These are phyloP conservation scores for Craspedostauros australis DNA, from an alignment of 108 stramenopile species.

Conservation along the genomic window DNA sequence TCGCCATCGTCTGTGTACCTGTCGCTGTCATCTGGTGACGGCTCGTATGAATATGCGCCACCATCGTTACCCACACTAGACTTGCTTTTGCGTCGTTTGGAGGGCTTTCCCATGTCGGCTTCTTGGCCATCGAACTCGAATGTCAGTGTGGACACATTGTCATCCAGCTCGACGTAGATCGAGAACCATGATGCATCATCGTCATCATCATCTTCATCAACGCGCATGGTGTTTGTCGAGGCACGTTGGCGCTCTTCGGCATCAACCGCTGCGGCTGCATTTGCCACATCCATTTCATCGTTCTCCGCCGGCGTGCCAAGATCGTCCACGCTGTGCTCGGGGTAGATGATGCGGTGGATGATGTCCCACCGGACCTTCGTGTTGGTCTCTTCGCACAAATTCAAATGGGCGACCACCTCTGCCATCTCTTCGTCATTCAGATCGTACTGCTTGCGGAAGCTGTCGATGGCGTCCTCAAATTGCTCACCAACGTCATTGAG, in stretches of 20 bases:
- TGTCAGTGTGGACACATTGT: neutral
- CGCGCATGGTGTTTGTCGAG: too few species aligned
- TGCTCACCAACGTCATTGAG: conserved; percentile 18
- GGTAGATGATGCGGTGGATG: neutral
- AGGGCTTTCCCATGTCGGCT: too few species aligned
- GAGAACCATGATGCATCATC: neutral
- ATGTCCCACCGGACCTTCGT: conserved; percentile 12
- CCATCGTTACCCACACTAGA: too few species aligned
- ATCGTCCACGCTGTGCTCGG: conserved; percentile 15
- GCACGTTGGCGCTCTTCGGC: too few species aligned
- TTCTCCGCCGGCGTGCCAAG: conserved; percentile 1
- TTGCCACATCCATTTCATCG: conserved; percentile 9
- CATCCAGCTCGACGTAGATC: conserved; percentile 4
- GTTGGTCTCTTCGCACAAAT: conserved; percentile 8
- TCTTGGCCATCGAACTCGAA: neutral
- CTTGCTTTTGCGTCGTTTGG: too few species aligned
- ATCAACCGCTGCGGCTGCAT: too few species aligned
- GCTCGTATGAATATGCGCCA: too few species aligned
- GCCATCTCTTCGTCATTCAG: neutral
- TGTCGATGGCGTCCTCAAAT: conserved; percentile 6
- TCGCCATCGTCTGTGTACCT: too few species aligned
- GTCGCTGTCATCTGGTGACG: too few species aligned
- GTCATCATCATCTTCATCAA: conserved; percentile 1
- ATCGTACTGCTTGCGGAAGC: conserved; percentile 1
- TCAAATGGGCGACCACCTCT: conserved; percentile 2